phyloP scores from a whole-genome alignment of 2,329 filamentous ascomycete genomes.

The Pseudogymnoascus sp. region DNA sequence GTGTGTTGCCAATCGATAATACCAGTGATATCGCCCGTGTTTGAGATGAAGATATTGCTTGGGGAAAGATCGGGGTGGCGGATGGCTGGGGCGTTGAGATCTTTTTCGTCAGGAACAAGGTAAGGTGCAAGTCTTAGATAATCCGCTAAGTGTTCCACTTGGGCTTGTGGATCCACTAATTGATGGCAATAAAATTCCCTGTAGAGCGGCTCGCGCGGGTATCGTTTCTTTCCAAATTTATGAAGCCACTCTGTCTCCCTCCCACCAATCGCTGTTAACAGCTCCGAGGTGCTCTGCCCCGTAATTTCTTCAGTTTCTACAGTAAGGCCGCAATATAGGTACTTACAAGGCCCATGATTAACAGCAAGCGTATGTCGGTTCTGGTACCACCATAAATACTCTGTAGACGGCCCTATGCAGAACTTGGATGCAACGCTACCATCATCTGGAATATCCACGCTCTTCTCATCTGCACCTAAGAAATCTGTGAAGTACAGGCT shows the following conservation, averaged over 20 bases:
- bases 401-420: slow-evolving; percentile 19
- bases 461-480: slow-evolving; percentile 15
- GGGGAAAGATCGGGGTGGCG: slow-evolving; percentile 21
- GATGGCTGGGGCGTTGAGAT: slow-evolving; percentile 17
- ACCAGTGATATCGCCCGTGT: slow-evolving; percentile 20
- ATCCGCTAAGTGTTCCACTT: slow-evolving; percentile 15
- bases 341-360: slow-evolving; percentile 18
- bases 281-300: slow-evolving; percentile 16
- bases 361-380: slow-evolving; percentile 16
- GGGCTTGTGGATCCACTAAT: slow-evolving; percentile 16
- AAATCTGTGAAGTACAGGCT: slow-evolving; percentile 19
- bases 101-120: slow-evolving; percentile 15
- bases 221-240: slow-evolving; percentile 16
- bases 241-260: slow-evolving; percentile 16
- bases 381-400: slow-evolving; percentile 21
- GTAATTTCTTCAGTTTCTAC: slow-evolving; percentile 11
- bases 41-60: slow-evolving; percentile 28
- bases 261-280: slow-evolving; percentile 18
- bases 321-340: neutral
- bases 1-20: slow-evolving; percentile 30
- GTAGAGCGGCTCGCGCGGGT: slow-evolving; percentile 17
- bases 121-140: slow-evolving; percentile 19
- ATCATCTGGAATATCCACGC: slow-evolving; percentile 17
- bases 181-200: slow-evolving; percentile 17
- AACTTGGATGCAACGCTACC: slow-evolving; percentile 9